Evolutionary conservation across 192 early-diverging fungal genomes (phyloP).

Genomic region (Funneliformis geosporum): DNA sequence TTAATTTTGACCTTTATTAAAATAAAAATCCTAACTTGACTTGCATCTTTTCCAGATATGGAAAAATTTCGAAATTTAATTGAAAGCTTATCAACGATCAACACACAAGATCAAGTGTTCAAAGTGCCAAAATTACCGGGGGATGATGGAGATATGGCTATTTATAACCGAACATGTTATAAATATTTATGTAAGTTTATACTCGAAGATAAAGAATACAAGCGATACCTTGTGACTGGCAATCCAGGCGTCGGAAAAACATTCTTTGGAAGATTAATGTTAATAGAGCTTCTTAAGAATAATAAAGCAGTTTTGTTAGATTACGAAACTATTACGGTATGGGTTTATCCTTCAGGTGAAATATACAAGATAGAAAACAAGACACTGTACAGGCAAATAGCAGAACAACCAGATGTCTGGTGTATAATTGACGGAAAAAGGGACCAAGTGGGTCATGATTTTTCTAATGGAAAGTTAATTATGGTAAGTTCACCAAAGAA

Average conservation of each 20-base stretch:
- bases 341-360: too few species aligned
- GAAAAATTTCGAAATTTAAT: too few species aligned
- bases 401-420: not conserved
- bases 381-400: not conserved
- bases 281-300: not conserved
- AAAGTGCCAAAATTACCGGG: not conserved
- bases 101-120: not conserved
- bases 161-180: not conserved
- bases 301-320: not conserved
- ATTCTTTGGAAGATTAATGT: not conserved
- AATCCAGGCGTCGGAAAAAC: not conserved
- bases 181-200: not conserved
- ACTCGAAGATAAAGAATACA: not conserved
- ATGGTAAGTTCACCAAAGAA: not conserved
- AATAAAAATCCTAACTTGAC: not conserved
- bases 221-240: not conserved
- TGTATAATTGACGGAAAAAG: not conserved
- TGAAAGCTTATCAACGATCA: too few species aligned
- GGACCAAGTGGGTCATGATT: not conserved
- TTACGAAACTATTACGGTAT: not conserved
- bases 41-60: not conserved
- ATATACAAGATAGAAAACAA: not conserved
- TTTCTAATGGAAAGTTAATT: not conserved
- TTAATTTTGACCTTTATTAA: too few species aligned
- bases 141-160: not conserved